Evolutionary conservation across 2,329 filamentous ascomycete species (phyloP).

Genomic region (Chaetomium strumarium): DNA sequence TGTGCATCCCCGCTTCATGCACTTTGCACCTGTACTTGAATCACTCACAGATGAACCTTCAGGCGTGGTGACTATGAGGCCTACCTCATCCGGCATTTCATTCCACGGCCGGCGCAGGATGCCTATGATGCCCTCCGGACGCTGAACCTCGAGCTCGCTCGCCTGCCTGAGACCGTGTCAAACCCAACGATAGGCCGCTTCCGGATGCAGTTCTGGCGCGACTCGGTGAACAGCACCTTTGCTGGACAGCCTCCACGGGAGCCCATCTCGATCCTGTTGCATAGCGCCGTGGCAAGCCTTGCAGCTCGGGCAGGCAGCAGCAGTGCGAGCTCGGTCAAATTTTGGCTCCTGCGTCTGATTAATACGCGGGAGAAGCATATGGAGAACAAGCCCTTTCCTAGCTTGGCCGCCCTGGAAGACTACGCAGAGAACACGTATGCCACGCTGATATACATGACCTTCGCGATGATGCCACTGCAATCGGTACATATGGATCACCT

Average conservation of each 20-base stretch:
- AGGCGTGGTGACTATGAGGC: conserved; percentile 88
- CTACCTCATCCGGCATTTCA: conserved; percentile 77
- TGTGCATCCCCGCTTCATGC: background rate
- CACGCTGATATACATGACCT: conserved; percentile 80
- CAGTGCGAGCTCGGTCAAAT: conserved; percentile 52
- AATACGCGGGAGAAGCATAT: conserved; percentile 76
- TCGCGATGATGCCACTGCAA: conserved; percentile 71
- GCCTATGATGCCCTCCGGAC: conserved; percentile 87
- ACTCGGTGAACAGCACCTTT: conserved; percentile 73
- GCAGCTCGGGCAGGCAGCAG: conserved; percentile 36
- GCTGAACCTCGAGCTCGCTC: conserved; percentile 86
- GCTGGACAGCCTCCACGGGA: conserved; percentile 77
- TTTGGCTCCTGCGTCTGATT: conserved; percentile 73
- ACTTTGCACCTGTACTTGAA: background rate
- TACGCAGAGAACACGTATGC: conserved; percentile 96
- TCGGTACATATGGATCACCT: conserved; percentile 87
- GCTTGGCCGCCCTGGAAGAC: conserved; percentile 66
- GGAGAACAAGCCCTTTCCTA: conserved; percentile 74
- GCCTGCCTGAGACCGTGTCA: conserved; percentile 83
- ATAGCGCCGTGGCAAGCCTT: conserved; percentile 63
- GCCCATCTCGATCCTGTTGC: conserved; percentile 79
- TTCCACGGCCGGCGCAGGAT: conserved; percentile 67
- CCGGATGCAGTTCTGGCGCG: conserved; percentile 93
- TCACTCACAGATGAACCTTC: background rate
- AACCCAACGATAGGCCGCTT: conserved; percentile 80